Evolutionary conservation across 257 asterid genomes (phyloP).

Genomic region (Petunia secreta): DNA sequence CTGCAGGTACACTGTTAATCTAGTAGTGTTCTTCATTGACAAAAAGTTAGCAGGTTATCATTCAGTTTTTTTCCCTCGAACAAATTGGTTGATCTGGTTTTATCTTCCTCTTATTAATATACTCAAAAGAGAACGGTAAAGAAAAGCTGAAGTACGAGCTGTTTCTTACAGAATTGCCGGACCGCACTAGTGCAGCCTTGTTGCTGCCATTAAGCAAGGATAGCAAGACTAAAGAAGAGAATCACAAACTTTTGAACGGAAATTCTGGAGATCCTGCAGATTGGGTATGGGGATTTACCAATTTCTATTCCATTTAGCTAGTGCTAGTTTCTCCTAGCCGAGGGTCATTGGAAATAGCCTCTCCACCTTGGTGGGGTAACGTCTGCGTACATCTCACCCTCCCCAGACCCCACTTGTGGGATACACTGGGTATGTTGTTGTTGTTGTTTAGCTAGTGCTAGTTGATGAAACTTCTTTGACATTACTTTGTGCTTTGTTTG

Average conservation of each 20-base stretch:
- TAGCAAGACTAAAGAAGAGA: conserved; percentile 66
- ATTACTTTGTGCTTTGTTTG: conserved; percentile 24
- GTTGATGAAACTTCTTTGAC: background rate
- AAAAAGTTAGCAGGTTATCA: conserved; percentile 41
- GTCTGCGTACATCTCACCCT: too few relatives aligned
- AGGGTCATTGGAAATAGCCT: too few relatives aligned
- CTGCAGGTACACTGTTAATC: conserved; percentile 92
- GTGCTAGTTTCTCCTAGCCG: background rate
- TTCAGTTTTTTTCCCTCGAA: background rate
- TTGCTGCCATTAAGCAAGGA: conserved; percentile 84
- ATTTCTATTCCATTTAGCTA: background rate
- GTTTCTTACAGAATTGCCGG: conserved; percentile 68
- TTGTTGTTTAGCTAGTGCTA: background rate
- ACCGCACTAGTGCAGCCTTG: conserved; percentile 58
- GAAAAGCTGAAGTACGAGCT: background rate
- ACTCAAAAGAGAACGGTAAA: background rate
- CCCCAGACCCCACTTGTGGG: too few relatives aligned
- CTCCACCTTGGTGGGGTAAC: too few relatives aligned
- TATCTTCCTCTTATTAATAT: background rate
- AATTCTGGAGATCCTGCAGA: conserved; percentile 55
- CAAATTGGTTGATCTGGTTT: background rate
- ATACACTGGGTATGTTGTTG: too few relatives aligned
- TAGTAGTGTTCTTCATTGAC: conserved; percentile 92
- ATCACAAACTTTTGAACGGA: conserved; percentile 54
- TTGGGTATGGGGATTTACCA: conserved; percentile 40